Conservation (phyloP, 2,329 filamentous ascomycete genomes). For the Paramyrothecium roridum region DNA sequence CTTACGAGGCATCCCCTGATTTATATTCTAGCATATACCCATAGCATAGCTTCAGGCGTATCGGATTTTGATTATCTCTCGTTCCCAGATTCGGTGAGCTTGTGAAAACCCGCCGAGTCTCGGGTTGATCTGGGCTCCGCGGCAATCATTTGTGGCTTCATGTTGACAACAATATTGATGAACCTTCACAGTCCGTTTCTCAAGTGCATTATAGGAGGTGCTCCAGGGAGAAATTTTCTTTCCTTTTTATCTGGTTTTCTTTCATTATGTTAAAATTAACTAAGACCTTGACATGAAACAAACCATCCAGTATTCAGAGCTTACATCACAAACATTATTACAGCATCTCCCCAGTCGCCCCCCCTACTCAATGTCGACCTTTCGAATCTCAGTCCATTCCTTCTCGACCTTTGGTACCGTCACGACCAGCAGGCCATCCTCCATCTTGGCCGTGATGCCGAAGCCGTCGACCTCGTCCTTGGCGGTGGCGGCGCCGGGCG, state of each 20-base stretch:
- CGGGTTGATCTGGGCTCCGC: too few species aligned
- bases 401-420: constrained; percentile 71
- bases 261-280: constrained; percentile 11
- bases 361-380: constrained; percentile 53
- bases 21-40: constrained; percentile 32
- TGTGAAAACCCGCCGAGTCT: too few species aligned
- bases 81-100: too few species aligned
- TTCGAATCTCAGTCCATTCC: constrained; percentile 61
- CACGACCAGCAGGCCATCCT: constrained; percentile 74
- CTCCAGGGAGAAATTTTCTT: background rate
- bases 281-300: constrained; percentile 5
- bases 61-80: constrained; percentile 6
- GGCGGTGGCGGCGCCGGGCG: constrained; percentile 32
- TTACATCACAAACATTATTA: constrained; percentile 5
- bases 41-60: constrained; percentile 28
- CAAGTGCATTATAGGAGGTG: too few species aligned
- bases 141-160: too few species aligned
- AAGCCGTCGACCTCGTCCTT: constrained; percentile 63
- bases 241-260: background rate
- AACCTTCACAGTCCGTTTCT: too few species aligned
- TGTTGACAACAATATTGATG: too few species aligned
- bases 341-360: constrained; percentile 1
- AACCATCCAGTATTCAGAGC: constrained; percentile 1
- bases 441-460: constrained; percentile 70
- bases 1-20: constrained; percentile 1